These are phyloP conservation scores for Alternaria rosae DNA, from an alignment of 2,329 filamentous ascomycete genomes.

Conservation along the genomic window DNA sequence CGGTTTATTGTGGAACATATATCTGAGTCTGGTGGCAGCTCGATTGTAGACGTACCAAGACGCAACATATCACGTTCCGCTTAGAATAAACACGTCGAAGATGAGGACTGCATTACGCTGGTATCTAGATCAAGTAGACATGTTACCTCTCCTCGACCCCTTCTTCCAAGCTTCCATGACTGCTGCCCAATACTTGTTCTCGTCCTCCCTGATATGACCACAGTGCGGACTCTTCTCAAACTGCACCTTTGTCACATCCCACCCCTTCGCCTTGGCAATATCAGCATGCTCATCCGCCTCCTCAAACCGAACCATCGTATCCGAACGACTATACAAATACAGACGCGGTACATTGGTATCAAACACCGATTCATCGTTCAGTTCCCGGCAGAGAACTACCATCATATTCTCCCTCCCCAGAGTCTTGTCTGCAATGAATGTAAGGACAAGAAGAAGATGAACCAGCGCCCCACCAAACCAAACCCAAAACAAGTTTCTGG, in stretches of 20 bases:
- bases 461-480: slow-evolving; percentile 37
- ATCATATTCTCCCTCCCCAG: slow-evolving; percentile 35
- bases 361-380: slow-evolving; percentile 42
- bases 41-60: slow-evolving; percentile 29
- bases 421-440: slow-evolving; percentile 27
- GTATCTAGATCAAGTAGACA: not conserved
- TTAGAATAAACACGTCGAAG: not conserved
- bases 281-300: slow-evolving; percentile 65
- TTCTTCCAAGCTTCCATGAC: slow-evolving; percentile 43
- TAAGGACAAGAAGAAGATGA: slow-evolving; percentile 35
- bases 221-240: slow-evolving; percentile 69
- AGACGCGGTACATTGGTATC: slow-evolving; percentile 54
- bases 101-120: not conserved
- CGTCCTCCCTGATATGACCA: slow-evolving; percentile 65
- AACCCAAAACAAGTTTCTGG: slow-evolving; percentile 31
- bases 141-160: slow-evolving; percentile 15
- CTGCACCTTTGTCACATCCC: slow-evolving; percentile 57
- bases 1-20: slow-evolving; percentile 77
- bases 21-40: slow-evolving; percentile 69
- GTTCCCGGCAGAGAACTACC: slow-evolving; percentile 34
- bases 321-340: slow-evolving; percentile 67
- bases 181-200: slow-evolving; percentile 64
- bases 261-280: slow-evolving; percentile 58
- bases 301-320: slow-evolving; percentile 63
- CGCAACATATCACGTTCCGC: not conserved